These are phyloP conservation scores for Cladosporium sp. DNA, from an alignment of 2,329 filamentous ascomycete genomes.

Conservation along the genomic window DNA sequence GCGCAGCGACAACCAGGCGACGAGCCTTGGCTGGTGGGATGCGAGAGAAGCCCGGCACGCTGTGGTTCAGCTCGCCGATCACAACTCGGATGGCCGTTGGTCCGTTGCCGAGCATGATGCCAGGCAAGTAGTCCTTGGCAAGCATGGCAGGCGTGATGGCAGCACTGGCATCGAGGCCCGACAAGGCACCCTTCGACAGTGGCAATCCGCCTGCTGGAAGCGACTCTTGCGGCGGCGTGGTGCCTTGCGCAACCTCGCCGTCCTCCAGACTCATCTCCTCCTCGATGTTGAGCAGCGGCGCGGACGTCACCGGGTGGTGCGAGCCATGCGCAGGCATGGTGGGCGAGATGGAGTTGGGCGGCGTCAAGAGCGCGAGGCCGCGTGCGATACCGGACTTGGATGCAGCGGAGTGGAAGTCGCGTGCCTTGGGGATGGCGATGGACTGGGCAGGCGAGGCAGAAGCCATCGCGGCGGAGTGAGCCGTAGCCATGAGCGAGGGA, in stretches of 20 bases:
- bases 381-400: conserved; percentile 26
- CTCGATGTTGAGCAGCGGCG: conserved; percentile 57
- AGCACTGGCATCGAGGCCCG: conserved; percentile 65
- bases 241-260: conserved; percentile 48
- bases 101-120: conserved; percentile 83
- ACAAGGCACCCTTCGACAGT: conserved; percentile 49
- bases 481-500: conserved; percentile 28
- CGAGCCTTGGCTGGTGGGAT: conserved; percentile 88
- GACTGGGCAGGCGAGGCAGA: conserved; percentile 29
- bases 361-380: conserved; percentile 67
- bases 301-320: conserved; percentile 50
- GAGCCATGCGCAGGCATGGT: conserved; percentile 76
- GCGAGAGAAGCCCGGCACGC: conserved; percentile 84
- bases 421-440: conserved; percentile 26
- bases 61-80: conserved; percentile 89
- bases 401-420: conserved; percentile 17
- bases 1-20: conserved; percentile 82
- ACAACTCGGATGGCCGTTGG: conserved; percentile 92
- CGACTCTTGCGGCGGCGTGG: conserved; percentile 17
- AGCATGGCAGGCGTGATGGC: conserved; percentile 81
- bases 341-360: conserved; percentile 92
- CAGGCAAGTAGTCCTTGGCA: conserved; percentile 83
- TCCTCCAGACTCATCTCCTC: conserved; percentile 80
- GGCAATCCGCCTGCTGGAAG: conserved; percentile 28
- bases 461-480: conserved; percentile 30